Conservation (phyloP, 305 asterid species). For the Fraxinus angustifolia region DNA sequence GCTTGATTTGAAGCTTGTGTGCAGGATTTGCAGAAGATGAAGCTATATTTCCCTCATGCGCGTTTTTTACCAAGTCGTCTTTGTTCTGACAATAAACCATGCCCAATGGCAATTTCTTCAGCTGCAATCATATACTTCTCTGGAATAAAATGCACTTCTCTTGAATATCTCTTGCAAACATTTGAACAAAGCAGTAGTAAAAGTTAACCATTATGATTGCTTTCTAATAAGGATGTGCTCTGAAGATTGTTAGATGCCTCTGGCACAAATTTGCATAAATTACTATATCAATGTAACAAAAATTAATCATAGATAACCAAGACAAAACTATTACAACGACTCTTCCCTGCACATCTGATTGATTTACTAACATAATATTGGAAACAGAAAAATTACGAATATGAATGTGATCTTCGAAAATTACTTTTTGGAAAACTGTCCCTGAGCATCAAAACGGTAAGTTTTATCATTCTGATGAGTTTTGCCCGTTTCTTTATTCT, state of each 20-base stretch:
- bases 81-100: background rate
- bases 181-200: background rate
- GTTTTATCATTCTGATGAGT: constrained; percentile 35
- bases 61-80: background rate
- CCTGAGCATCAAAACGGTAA: constrained; percentile 15
- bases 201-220: background rate
- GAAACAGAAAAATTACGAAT: constrained; percentile 26
- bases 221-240: background rate
- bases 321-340: background rate
- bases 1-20: constrained; percentile 8
- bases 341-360: background rate
- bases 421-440: constrained; percentile 24
- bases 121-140: background rate
- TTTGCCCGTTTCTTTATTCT: constrained; percentile 42
- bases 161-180: background rate
- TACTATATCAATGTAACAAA: background rate
- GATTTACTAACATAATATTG: background rate
- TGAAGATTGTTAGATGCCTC: background rate
- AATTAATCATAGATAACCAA: background rate
- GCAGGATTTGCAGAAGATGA: background rate
- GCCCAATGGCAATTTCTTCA: background rate
- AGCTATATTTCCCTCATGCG: background rate
- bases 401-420: constrained; percentile 32
- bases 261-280: background rate
- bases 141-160: background rate